Evolutionary conservation across 169 alveolate species (phyloP).

Genomic region (Babesia bigemina): DNA sequence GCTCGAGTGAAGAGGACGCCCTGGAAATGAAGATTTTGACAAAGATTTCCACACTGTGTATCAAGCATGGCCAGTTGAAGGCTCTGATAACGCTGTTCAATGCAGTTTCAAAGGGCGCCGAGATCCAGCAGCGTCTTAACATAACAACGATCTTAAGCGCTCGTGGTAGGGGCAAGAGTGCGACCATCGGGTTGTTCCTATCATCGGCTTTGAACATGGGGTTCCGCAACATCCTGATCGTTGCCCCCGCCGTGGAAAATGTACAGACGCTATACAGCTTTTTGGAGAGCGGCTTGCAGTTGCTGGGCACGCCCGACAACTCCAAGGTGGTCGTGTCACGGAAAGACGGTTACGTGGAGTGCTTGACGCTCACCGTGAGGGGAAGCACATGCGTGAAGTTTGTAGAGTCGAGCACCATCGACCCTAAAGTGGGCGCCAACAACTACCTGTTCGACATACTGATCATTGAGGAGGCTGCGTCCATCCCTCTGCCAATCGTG

Average conservation of each 20-base stretch:
- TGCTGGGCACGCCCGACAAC: constrained; percentile 91
- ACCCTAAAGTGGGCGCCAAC: constrained; percentile 53
- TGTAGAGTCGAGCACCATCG: constrained; percentile 43
- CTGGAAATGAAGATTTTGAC: constrained; percentile 47
- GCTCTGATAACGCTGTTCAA: constrained; percentile 32
- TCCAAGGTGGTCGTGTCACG: constrained; percentile 58
- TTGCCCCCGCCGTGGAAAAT: constrained; percentile 99
- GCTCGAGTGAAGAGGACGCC: constrained; percentile 43
- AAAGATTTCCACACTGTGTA: constrained; percentile 44
- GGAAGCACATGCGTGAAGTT: constrained; percentile 69
- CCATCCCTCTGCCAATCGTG: constrained; percentile 98
- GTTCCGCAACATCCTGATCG: constrained; percentile 93
- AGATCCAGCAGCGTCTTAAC: constrained; percentile 31
- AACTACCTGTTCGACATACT: constrained; percentile 92
- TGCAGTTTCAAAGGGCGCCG: constrained; percentile 48
- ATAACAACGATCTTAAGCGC: constrained; percentile 96
- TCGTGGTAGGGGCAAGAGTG: constrained; percentile 99
- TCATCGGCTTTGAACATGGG: constrained; percentile 91
- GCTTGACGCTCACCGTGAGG: constrained; percentile 44
- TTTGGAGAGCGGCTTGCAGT: constrained; percentile 91
- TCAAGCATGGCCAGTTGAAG: constrained; percentile 68
- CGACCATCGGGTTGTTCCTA: constrained; percentile 94
- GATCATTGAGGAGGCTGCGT: constrained; percentile 99
- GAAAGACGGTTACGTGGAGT: constrained; percentile 63
- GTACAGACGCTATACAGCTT: constrained; percentile 96